A percentile compares a stretch with the other conserved stretches of the same genome.
Conservation (phyloP, 2,329 filamentous ascomycete genomes). For the Chaetomium globosum region DNA sequence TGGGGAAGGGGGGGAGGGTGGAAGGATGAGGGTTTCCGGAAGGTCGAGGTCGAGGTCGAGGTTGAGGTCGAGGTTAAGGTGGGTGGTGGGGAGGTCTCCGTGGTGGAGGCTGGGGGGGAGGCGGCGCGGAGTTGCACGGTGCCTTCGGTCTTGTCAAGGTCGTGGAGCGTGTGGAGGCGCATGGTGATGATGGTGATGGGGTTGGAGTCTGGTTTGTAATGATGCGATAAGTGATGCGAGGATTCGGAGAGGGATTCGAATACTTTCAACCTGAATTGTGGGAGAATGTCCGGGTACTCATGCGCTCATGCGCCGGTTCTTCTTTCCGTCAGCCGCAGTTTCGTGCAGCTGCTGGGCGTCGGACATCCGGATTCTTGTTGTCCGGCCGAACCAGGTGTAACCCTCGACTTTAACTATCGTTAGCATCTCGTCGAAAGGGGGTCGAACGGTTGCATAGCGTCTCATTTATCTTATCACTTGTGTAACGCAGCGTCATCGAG, state of each 20-base stretch:
- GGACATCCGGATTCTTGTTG: not conserved
- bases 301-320: not conserved
- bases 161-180: constrained; percentile 38
- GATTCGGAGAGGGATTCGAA: not conserved
- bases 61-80: too few relatives aligned
- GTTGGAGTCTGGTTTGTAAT: not conserved
- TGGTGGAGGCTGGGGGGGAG: not conserved
- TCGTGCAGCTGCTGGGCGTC: not conserved
- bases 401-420: not conserved
- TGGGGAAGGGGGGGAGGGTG: constrained; percentile 49
- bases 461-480: not conserved
- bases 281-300: not conserved
- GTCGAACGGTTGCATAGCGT: not conserved
- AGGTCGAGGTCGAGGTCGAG: not conserved
- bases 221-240: not conserved
- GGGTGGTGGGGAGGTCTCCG: too few relatives aligned
- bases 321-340: not conserved
- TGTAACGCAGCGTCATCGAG: not conserved
- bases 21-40: constrained; percentile 44
- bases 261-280: not conserved
- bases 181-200: constrained; percentile 18
- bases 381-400: not conserved
- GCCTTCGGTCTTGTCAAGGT: constrained; percentile 40
- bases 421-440: not conserved
- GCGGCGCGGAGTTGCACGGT: constrained; percentile 52